Evolutionary conservation across 139 green algal species (phyloP), one percentile per base, ranked within the genome.

Genomic region (Picochlorum sp.): DNA sequence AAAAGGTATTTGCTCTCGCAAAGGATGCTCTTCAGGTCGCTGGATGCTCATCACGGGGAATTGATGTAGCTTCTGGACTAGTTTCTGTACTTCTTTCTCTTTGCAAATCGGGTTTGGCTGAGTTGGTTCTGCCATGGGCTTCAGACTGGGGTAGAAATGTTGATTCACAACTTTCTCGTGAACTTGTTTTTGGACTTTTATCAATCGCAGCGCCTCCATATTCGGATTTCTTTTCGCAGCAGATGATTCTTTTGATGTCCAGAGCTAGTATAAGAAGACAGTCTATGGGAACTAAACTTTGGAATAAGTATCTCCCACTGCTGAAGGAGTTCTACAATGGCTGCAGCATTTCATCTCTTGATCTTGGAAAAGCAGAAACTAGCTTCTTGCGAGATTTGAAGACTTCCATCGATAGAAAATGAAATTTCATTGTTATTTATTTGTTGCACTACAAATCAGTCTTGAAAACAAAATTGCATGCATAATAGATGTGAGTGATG

Each of bases 171-270:
- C 61, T 77, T 14, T 59, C 79, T 35, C 58, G 66, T 13, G 54
- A 72, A 50, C 61, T 82, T 3, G 49, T 80, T 16, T 78, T 75
- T 67, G 47, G 53, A 12, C 35, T 57, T 5, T 66, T 82, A 31
- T 58, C 49, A 22, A 60, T 61, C 1, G 52, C 55, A 33, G 59
- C 51, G 3, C 75, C 75, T 7, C 75, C 75, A 18, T 82, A 81
- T 56, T 79, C 70, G 0, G 25, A 67, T 1, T 39, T 58, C 1
- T 82, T 82, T 54, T 64, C 63, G n/a, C 12, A 43, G 3, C 13
- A 6, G 26, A 53, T 65, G 43, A 20, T 65, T 7, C 28, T 16
- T 1, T 28, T 65, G 0, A 26, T 36, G 36, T 8, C 28, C 6
- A 14, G 14, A 12, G 22, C 13, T 43, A 40, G 49, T 53, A 45